Conservation (phyloP, 1,284 basidiomycete species). For the Schizophyllum amplum region DNA sequence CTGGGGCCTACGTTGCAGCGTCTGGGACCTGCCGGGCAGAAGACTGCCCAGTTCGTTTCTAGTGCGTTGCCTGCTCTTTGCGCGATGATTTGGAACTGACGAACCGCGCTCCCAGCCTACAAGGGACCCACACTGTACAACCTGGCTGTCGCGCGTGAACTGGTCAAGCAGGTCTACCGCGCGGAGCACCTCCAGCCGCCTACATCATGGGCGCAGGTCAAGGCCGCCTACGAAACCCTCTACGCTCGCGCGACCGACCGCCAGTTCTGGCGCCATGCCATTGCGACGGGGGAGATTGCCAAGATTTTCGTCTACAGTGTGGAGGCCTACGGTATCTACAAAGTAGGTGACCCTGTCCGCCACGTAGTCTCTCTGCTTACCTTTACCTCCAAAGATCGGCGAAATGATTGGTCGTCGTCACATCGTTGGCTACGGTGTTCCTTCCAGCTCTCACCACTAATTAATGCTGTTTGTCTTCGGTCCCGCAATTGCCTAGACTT, state of each 20-base stretch:
- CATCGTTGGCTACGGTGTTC: slow-evolving; percentile 64
- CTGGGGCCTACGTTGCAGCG: slow-evolving; percentile 11
- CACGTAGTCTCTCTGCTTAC: background rate
- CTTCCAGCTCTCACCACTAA: background rate
- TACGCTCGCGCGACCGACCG: slow-evolving; percentile 60
- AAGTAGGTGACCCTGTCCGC: slow-evolving; percentile 35
- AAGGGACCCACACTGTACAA: slow-evolving; percentile 81
- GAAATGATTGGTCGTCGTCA: slow-evolving; percentile 85
- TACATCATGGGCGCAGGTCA: slow-evolving; percentile 52
- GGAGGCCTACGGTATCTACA: slow-evolving; percentile 86
- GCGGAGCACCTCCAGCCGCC: slow-evolving; percentile 86
- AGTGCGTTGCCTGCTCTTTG: slow-evolving; percentile 34
- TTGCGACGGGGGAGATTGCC: slow-evolving; percentile 72
- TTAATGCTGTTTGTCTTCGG: background rate
- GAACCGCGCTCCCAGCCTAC: slow-evolving; percentile 51
- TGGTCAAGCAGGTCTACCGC: slow-evolving; percentile 87
- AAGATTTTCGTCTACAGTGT: slow-evolving; percentile 79
- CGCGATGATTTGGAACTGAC: background rate
- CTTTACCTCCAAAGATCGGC: slow-evolving; percentile 51
- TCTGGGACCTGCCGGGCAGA: slow-evolving; percentile 34
- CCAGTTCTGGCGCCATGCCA: slow-evolving; percentile 63
- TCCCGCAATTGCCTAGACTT: background rate
- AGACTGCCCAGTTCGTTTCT: slow-evolving; percentile 52
- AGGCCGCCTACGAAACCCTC: slow-evolving; percentile 67
- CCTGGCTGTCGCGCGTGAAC: slow-evolving; percentile 73